Evolutionary conservation across 177 flowering plant species (phyloP).

Genomic region (Tripterygium wilfordii): DNA sequence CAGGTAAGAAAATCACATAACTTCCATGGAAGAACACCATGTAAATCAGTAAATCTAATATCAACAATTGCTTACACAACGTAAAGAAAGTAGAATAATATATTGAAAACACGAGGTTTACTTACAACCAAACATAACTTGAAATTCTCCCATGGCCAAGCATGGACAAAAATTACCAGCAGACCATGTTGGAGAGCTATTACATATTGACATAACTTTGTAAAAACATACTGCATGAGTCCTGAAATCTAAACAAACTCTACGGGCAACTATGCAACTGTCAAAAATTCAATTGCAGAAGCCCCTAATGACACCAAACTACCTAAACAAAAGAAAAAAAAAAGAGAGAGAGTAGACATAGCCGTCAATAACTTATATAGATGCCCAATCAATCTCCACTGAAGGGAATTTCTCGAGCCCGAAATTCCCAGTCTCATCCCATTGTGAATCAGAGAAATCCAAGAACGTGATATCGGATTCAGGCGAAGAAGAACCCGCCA

Average conservation of each 20-base stretch:
- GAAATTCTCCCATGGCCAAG: slow-evolving; percentile 10
- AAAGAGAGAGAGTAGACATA: not conserved
- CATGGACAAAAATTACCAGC: slow-evolving; percentile 27
- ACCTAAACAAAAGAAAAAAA: not conserved
- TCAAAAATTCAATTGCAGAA: slow-evolving; percentile 41
- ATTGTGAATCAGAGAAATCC: slow-evolving; percentile 30
- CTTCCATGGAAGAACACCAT: too few relatives aligned
- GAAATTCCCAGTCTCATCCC: slow-evolving; percentile 28
- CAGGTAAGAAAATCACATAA: too few relatives aligned
- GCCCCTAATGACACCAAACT: slow-evolving; percentile 10
- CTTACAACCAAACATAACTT: too few relatives aligned
- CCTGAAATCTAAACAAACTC: not conserved
- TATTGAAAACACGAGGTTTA: too few relatives aligned
- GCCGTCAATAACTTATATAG: slow-evolving; percentile 17
- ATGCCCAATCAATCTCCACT: slow-evolving; percentile 57
- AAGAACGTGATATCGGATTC: slow-evolving; percentile 32
- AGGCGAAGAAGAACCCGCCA: slow-evolving; percentile 29
- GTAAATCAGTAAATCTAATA: too few relatives aligned
- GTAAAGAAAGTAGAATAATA: too few relatives aligned
- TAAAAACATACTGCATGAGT: not conserved
- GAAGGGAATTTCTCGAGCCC: slow-evolving; percentile 44
- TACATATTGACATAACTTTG: too few relatives aligned
- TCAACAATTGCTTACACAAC: too few relatives aligned
- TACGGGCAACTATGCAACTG: slow-evolving; percentile 30
- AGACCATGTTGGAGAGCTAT: slow-evolving; percentile 19